Evolutionary conservation across 2,329 filamentous ascomycete genomes (phyloP), one percentile per base, ranked within the genome.

Genomic region (Cytospora piceicola): DNA sequence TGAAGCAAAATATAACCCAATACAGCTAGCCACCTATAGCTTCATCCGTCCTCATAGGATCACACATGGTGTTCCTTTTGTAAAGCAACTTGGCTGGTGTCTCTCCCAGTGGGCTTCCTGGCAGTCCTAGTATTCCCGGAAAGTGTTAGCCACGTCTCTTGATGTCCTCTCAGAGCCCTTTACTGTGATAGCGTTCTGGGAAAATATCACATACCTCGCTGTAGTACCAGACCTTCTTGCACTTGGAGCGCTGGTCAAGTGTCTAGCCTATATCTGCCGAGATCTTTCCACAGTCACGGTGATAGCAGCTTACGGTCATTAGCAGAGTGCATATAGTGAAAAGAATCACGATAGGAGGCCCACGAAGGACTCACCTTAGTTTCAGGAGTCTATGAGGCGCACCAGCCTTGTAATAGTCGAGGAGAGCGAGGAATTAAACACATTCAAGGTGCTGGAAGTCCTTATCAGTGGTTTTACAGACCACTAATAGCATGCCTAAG

Each of bases 221-320:
- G 53, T 71, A 71, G 52, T 68, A 71, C 65, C 65, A 71, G 4
- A 64, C 67, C 2, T 8, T 9, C 11, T 70, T 53, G 58, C 70
- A 73, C 22, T 51, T 36, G 4, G 61, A 46, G 20, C 70, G 72
- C 20, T 58, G 57, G 29, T 34, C 49, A 1, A 54, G 63, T 4
- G n/a, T 29, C 52, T 66, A 66, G 24, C 67, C 64, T 20, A 42
- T 61, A 27, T 71, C 70, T 8, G 12, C 61, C 22, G 59, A 7
- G 20, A 69, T 64, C 58, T 71, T 72, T 8, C 72, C 70, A 56
- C 71, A 72, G 6, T 64, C 70, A 56, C 71, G 72, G 6, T 64
- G 22, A 49, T 68, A 73, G 66, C 71, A 73, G 61, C 72, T 73
- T 14, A 12, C n/a, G 1, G 9, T 15, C 27, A 9, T 58, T 12